Evolutionary conservation across 1,284 basidiomycete species (phyloP).

Genomic region (Leccinum fallax): DNA sequence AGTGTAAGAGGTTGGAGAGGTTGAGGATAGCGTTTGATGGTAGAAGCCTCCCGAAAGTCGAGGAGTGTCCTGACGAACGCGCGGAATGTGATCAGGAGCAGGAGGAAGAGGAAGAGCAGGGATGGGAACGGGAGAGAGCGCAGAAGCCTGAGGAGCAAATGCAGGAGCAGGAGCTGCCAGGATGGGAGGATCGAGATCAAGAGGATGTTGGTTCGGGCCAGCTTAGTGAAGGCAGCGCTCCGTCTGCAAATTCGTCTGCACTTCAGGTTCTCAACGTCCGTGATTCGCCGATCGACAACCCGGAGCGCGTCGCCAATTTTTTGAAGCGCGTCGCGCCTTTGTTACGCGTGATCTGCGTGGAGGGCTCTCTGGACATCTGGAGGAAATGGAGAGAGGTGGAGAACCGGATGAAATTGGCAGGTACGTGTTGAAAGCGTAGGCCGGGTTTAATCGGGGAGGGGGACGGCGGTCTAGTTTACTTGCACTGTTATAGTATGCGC

Average conservation of each 20-base stretch:
- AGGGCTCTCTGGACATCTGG: conserved; percentile 33
- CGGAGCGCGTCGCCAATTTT: conserved; percentile 30
- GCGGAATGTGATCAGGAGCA: background rate
- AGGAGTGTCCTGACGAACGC: background rate
- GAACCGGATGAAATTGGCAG: conserved; percentile 24
- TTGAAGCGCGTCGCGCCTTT: conserved; percentile 27
- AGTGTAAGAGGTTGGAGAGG: conserved; percentile 22
- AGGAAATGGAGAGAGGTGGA: conserved; percentile 34
- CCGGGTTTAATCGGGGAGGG: background rate
- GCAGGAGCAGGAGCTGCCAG: background rate
- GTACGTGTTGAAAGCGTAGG: conserved; percentile 2
- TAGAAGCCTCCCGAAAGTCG: background rate
- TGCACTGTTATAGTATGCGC: conserved; percentile 5
- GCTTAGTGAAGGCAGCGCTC: background rate
- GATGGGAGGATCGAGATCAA: background rate
- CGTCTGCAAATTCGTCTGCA: conserved; percentile 2
- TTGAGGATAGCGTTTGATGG: conserved; percentile 32
- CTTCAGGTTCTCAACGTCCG: conserved; percentile 32
- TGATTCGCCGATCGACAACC: conserved; percentile 31
- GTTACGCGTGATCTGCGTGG: conserved; percentile 30
- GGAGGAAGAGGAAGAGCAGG: background rate
- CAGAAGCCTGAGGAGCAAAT: background rate
- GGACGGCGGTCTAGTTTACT: background rate
- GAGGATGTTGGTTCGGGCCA: background rate
- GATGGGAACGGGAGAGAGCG: background rate